Percentiles rank a stretch among this genome's conserved stretches.
phyloP scores from a whole-genome alignment of 768 basidiomycete species.

The Hemileccinum impolitum region DNA sequence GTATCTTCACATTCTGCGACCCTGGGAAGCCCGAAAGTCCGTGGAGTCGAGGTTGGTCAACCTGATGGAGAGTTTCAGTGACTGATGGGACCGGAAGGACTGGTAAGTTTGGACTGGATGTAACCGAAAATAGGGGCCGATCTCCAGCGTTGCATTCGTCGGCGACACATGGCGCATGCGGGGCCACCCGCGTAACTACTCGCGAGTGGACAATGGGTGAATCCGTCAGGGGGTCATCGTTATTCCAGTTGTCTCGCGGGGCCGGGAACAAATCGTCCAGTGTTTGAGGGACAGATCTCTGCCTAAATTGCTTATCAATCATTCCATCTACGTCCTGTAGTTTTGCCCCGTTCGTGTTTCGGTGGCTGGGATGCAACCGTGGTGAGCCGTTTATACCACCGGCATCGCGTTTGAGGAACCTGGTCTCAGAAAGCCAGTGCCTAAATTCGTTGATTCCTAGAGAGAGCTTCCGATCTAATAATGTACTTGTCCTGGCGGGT shows the following conservation, averaged over 20 bases:
- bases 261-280: conserved; percentile 29
- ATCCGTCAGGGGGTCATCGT: conserved; percentile 13
- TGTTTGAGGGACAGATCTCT: conserved; percentile 9
- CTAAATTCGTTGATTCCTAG: conserved; percentile 27
- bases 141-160: conserved; percentile 14
- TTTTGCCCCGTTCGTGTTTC: conserved; percentile 15
- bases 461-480: conserved; percentile 13
- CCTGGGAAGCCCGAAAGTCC: conserved; percentile 27
- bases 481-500: conserved; percentile 3
- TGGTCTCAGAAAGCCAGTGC: conserved; percentile 30
- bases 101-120: conserved; percentile 5
- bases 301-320: conserved; percentile 5
- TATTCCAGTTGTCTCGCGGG: conserved; percentile 2
- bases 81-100: conserved; percentile 5
- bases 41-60: conserved; percentile 17
- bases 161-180: conserved; percentile 7
- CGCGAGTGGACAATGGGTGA: conserved; percentile 26
- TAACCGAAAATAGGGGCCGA: conserved; percentile 11
- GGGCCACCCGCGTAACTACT: conserved; percentile 8
- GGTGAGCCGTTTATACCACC: conserved; percentile 11
- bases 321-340: conserved; percentile 5
- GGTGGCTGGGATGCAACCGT: conserved; percentile 6
- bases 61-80: conserved; percentile 11
- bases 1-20: conserved; percentile 7
- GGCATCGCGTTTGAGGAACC: conserved; percentile 23